Conservation (phyloP, 139 green algal genomes). For the Pycnococcus provasolii region DNA sequence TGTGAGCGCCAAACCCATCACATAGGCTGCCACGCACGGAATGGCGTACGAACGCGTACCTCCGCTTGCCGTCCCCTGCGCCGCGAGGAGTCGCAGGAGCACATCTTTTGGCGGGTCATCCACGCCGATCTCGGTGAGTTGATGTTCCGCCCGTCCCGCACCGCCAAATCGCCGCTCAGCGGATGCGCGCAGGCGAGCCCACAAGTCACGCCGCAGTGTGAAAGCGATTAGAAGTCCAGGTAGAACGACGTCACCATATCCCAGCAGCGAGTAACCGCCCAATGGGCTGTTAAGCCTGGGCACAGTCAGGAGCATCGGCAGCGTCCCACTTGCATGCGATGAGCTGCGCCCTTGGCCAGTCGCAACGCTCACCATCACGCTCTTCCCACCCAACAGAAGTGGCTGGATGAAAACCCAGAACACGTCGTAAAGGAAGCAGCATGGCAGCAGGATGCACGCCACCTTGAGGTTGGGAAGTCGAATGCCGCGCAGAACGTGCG, state of each 20-base stretch:
- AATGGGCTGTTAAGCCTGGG: constrained; percentile 38
- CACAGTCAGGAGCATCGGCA: constrained; percentile 78
- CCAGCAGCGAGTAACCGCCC: constrained; percentile 41
- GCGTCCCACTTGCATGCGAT: constrained; percentile 27
- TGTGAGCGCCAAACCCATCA: constrained; percentile 61
- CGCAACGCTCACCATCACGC: constrained; percentile 74
- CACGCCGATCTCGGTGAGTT: too few relatives aligned
- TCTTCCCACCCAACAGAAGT: constrained; percentile 48
- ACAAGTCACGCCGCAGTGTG: constrained; percentile 14
- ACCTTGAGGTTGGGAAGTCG: constrained; percentile 47
- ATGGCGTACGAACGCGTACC: neutral
- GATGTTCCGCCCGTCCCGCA: too few relatives aligned
- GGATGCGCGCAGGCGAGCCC: neutral
- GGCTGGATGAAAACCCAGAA: constrained; percentile 94
- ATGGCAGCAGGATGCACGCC: constrained; percentile 55
- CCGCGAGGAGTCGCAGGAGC: neutral
- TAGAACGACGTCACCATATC: constrained; percentile 65
- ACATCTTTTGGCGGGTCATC: too few relatives aligned
- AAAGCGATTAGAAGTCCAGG: constrained; percentile 66
- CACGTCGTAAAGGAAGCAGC: constrained; percentile 70
- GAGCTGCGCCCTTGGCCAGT: neutral
- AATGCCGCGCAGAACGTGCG: constrained; percentile 56
- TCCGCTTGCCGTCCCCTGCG: neutral
- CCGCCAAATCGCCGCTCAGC: too few relatives aligned
- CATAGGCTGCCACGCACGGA: constrained; percentile 41